These are phyloP conservation scores for Nicotiana obtusifolia DNA, from an alignment of 257 asterid species.

Conservation along the genomic window DNA sequence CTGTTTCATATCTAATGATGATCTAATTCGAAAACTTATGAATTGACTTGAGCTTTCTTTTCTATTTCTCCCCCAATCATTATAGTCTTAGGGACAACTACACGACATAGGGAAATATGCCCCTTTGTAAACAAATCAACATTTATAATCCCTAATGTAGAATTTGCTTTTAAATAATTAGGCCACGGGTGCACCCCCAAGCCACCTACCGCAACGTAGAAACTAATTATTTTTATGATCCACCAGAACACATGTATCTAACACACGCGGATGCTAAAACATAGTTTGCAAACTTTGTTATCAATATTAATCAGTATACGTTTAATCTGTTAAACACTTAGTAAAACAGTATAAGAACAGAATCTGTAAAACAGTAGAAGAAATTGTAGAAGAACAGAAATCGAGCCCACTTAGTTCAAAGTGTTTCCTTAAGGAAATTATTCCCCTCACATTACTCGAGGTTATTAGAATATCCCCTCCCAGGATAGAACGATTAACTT, in stretches of 20 bases:
- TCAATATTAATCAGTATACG: no score
- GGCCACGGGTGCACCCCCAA: neutral
- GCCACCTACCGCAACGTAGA: neutral
- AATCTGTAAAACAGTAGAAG: no score
- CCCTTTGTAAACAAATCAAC: neutral
- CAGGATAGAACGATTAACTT: no score
- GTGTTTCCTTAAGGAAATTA: no score
- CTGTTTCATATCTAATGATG: neutral
- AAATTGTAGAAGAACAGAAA: no score
- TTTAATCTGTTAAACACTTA: no score
- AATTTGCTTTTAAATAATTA: neutral
- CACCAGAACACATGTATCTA: neutral
- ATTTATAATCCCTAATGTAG: neutral
- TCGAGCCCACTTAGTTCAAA: no score
- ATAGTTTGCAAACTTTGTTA: neutral
- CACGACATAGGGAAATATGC: neutral
- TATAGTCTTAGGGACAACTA: neutral
- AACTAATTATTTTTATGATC: neutral
- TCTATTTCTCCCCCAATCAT: neutral
- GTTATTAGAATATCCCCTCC: no score
- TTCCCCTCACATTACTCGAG: no score
- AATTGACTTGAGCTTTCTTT: neutral
- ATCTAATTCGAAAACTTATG: neutral
- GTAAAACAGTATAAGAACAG: no score
- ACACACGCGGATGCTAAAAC: neutral